phyloP scores from a whole-genome alignment of 257 asterid genomes.

The Nicotiana benthamiana region DNA sequence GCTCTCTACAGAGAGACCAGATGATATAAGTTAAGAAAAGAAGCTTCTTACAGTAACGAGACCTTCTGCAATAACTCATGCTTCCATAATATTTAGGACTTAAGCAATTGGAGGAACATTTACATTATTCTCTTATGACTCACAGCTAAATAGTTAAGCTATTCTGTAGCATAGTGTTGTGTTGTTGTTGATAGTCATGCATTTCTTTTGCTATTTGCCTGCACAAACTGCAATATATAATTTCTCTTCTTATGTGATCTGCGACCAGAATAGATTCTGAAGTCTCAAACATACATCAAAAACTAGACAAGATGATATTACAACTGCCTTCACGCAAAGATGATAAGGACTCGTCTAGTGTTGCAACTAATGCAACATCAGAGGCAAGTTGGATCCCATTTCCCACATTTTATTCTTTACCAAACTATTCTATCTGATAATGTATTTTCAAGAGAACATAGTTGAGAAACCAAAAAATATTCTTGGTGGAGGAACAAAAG shows the following conservation, averaged over 20 bases:
- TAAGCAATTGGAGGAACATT: neutral
- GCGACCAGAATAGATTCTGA: constrained; percentile 98
- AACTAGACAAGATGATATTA: constrained; percentile 45
- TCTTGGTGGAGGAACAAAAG: neutral
- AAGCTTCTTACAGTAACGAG: neutral
- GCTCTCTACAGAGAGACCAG: neutral
- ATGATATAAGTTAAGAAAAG: neutral
- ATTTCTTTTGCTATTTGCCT: constrained; percentile 5
- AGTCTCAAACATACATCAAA: constrained; percentile 61
- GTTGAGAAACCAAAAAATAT: neutral
- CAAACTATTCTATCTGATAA: neutral
- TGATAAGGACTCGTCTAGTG: constrained; percentile 26
- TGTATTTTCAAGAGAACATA: neutral
- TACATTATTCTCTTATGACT: neutral
- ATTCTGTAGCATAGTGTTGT: neutral
- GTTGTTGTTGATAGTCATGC: neutral
- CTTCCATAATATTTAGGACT: neutral
- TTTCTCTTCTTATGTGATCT: constrained; percentile 43
- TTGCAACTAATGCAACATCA: constrained; percentile 28
- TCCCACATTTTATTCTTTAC: neutral
- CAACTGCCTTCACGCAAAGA: constrained; percentile 38
- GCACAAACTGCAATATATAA: constrained; percentile 26
- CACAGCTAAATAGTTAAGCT: neutral
- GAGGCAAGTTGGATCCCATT: constrained; percentile 49
- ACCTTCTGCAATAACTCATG: neutral